Evolutionary conservation across 805 yeast genomes (phyloP), one percentile per base, ranked within the genome.

Genomic region (Candida corydali): DNA sequence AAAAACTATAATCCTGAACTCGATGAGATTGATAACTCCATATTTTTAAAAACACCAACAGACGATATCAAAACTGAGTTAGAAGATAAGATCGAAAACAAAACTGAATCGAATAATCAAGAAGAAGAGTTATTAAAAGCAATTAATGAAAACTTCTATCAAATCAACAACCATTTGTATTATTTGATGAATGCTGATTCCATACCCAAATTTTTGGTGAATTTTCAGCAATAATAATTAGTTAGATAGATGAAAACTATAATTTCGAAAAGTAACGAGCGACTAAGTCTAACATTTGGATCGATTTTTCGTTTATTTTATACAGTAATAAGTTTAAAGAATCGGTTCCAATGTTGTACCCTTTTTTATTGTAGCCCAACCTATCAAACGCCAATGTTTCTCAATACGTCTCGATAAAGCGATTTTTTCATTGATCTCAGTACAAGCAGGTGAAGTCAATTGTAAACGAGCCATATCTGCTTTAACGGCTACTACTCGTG

Each of bases 401-500:
- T 93, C 99, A 54, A 93, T 93, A 78, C 98, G 89, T 77, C 99
- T 86, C 30, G 97, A 88, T 58, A 93, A 73, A 26, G 99, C 99
- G 64, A 93, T 91, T 82, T 93, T 91, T 73, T 93, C 99, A 51
- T 94, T 86, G 35, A 91, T 76, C 73, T 91, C 97, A 26, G 99
- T 91, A 80, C 99, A 93, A 33, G 98, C 98, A 39, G 99, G 98
- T 32, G 96, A 82, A 32, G 98, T 91, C 60, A 93, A 77, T 59
- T 87, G 88, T 57, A 93, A 76, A 76, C 96, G 86, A 31, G 98
- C 98, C 96, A 94, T 87, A 77, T 93, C 99, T 43, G 98, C 98
- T 66, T 87, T 86, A 38, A 93, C 98, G 34, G 96, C 95, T 50
- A 88, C 83, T 49, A 93, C 98, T 66, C 97, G 85, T 39, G 98